phyloP scores from a whole-genome alignment of 2,329 filamentous ascomycete species.

The Penicillium paneum region DNA sequence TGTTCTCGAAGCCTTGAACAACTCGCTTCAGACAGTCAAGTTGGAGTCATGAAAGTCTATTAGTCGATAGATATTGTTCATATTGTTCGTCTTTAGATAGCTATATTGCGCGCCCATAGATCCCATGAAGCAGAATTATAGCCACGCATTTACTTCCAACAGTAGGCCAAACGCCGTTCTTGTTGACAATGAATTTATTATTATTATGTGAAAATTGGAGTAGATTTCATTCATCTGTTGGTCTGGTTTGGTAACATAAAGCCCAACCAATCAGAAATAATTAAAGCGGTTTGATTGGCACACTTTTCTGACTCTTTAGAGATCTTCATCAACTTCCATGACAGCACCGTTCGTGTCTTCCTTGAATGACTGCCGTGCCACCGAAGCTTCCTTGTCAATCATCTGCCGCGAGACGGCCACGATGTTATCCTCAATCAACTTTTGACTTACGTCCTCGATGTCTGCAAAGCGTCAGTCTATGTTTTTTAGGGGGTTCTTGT shows the following conservation, averaged over 20 bases:
- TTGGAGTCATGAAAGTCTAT: constrained; percentile 10
- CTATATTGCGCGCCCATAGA: constrained; percentile 16
- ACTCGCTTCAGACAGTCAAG: constrained; percentile 13
- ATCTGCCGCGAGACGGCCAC: constrained; percentile 97
- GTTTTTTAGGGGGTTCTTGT: background rate
- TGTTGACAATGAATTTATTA: background rate
- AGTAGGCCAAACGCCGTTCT: background rate
- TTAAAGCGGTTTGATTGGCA: constrained; percentile 20
- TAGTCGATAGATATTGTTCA: background rate
- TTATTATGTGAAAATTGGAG: background rate
- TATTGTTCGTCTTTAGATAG: background rate
- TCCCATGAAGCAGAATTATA: background rate
- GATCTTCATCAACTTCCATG: constrained; percentile 69
- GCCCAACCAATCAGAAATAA: constrained; percentile 7
- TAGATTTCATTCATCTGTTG: constrained; percentile 7
- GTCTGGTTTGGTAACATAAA: constrained; percentile 5
- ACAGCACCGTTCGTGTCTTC: constrained; percentile 47
- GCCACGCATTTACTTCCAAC: background rate
- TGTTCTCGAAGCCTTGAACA: constrained; percentile 12
- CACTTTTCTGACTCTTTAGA: constrained; percentile 33
- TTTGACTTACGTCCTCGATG: constrained; percentile 91
- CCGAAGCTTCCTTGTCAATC: constrained; percentile 98
- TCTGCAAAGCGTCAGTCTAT: constrained; percentile 48
- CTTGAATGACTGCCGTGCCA: constrained; percentile 61
- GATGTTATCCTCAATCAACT: constrained; percentile 98